Evolutionary conservation across 495 filamentous ascomycete genomes (phyloP), one percentile per base, ranked within the genome.

Genomic region (Podospora pseudocomata): DNA sequence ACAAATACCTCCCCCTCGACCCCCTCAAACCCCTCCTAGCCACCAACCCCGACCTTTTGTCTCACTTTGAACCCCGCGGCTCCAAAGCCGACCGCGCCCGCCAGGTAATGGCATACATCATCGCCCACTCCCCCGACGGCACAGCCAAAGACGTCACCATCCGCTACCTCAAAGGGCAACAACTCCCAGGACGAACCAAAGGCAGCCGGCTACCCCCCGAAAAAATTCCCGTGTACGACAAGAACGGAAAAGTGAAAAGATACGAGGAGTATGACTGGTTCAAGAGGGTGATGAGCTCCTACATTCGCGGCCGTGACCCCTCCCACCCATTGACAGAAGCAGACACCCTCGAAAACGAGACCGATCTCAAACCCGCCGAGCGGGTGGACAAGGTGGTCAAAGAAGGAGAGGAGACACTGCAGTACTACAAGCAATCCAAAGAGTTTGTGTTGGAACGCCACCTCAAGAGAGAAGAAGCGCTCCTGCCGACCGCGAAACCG

Each of bases 71-170:
- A 71, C 90, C 92, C 15, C 89, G 93, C 30, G 93, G 94, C 1
- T 83, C 82, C 58, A 91, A 89, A 73, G 91, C 93, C 0, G 90
- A 94, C 28, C 90, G 89, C 68, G 87, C 90, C 4, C 97, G 93
- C 72, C 94, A 97, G 77, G 87, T 96, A 16, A 93, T 97, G 65
- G 89, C 91, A 64, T 99, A 99, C 69, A 86, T 96, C n/a, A 82
- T 99, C 13, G 93, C 89, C 0, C 92, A 91, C 79, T 93, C 92
- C 2, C 72, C 87, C 11, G 93, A 98, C 74, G 91, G 91, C 15
- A 92, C 92, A 0, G 96, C 92, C 11, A 98, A 97, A 79, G 95
- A 98, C 73, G 91, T 99, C 53, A 98, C 95, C 0, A 90, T 93
- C 4, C 87, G 94, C 16, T 98, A 99, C 77, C 87, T 98, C 6